Evolutionary conservation across 768 basidiomycete genomes (phyloP).

Genomic region (Hygrocybe coccinea): DNA sequence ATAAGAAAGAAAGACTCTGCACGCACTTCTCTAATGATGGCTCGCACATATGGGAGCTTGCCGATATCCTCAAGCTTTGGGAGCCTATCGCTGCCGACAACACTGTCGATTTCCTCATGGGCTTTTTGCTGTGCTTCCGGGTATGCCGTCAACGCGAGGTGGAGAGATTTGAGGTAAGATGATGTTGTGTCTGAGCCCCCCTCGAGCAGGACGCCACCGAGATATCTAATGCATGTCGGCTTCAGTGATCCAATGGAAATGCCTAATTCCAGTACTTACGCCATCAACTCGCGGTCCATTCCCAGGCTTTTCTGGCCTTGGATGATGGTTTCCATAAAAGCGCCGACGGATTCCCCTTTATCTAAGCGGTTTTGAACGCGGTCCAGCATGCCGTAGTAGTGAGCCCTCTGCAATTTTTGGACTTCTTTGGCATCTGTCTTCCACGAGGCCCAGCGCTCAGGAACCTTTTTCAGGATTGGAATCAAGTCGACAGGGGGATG

Average conservation of each 20-base stretch:
- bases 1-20: conserved; percentile 10
- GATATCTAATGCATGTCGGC: conserved; percentile 19
- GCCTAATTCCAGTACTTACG: conserved; percentile 2
- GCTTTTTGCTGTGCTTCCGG: not conserved
- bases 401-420: not conserved
- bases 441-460: conserved; percentile 16
- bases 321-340: conserved; percentile 22
- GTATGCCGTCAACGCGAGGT: not conserved
- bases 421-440: conserved; percentile 8
- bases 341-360: conserved; percentile 20
- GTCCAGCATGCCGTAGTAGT: conserved; percentile 8
- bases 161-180: not conserved
- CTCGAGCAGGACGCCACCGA: conserved; percentile 23
- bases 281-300: conserved; percentile 7
- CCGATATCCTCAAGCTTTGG: not conserved
- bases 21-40: not conserved
- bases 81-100: conserved; percentile 1
- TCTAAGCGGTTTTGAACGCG: conserved; percentile 5
- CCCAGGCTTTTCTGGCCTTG: conserved; percentile 8
- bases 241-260: not conserved
- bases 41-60: not conserved
- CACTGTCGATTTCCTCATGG: conserved; percentile 4
- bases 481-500: conserved; percentile 15
- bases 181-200: not conserved
- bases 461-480: conserved; percentile 15